These are phyloP conservation scores for Yarrowia divulgata DNA, from an alignment of 805 yeast genomes.

Conservation along the genomic window DNA sequence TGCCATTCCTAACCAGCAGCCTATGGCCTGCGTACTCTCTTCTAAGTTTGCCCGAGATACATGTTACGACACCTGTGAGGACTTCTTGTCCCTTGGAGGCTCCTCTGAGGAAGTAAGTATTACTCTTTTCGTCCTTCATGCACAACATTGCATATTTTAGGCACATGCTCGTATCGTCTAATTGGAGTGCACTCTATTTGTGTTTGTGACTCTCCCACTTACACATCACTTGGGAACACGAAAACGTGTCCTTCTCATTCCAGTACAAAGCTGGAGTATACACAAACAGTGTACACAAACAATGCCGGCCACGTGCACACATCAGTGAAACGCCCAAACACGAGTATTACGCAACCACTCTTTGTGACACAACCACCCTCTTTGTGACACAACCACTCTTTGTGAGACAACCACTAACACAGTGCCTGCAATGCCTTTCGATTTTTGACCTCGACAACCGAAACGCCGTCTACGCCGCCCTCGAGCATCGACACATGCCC, in stretches of 20 bases:
- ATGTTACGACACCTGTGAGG: neutral
- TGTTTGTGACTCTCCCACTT: neutral
- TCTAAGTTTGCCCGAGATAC: neutral
- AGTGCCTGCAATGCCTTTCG: constrained; percentile 25
- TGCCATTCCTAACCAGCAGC: neutral
- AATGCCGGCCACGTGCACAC: no score
- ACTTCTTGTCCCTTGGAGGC: neutral
- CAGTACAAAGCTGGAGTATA: neutral
- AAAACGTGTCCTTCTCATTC: neutral
- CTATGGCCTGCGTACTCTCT: neutral
- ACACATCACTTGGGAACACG: neutral
- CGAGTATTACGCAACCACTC: no score
- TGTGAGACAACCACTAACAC: constrained; percentile 6
- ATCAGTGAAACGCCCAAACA: no score
- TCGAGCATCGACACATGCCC: neutral
- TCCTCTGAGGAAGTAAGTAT: constrained; percentile 2
- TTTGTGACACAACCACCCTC: no score
- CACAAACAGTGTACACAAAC: neutral
- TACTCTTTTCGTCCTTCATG: neutral
- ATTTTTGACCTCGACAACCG: constrained; percentile 4
- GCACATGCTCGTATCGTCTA: neutral
- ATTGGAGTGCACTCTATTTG: neutral
- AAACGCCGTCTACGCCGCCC: constrained; percentile 1
- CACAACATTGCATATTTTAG: neutral
- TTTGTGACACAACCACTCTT: neutral